A percentile compares a stretch with the other conserved stretches of the same genome.
Conservation (phyloP, 1,284 basidiomycete species). For the Tetrapyrgos nigripes region DNA sequence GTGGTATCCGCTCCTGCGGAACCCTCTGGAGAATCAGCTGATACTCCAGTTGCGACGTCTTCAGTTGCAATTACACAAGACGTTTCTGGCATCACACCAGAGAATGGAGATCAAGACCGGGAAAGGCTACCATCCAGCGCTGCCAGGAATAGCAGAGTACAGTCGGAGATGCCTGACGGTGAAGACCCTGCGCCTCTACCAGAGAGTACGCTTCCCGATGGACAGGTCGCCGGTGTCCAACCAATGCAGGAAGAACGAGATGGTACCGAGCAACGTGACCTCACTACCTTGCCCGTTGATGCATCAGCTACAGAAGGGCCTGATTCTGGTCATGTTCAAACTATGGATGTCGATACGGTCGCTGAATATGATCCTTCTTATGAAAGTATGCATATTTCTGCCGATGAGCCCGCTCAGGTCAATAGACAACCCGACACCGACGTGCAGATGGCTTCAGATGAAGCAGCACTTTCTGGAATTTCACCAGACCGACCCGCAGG, state of each 20-base stretch:
- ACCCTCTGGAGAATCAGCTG: not conserved
- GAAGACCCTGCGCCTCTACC: not conserved
- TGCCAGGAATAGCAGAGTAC: not conserved
- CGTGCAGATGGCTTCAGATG: too few relatives aligned
- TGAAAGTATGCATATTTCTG: not conserved
- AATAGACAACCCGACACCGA: too few relatives aligned
- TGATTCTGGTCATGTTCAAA: not conserved
- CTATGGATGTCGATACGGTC: not conserved
- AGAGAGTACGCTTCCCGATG: not conserved
- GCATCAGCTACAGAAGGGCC: too few relatives aligned
- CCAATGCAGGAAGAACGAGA: not conserved
- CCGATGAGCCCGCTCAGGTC: not conserved
- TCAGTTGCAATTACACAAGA: not conserved
- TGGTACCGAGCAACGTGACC: too few relatives aligned
- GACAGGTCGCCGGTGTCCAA: not conserved
- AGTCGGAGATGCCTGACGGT: not conserved
- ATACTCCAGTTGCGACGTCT: not conserved
- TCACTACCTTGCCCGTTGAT: not conserved
- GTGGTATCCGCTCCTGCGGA: not conserved
- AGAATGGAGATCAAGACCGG: not conserved
- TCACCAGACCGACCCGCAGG: too few relatives aligned
- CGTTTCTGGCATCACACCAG: not conserved
- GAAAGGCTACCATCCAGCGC: constrained; percentile 30
- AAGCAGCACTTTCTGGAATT: too few relatives aligned
- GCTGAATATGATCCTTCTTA: too few relatives aligned